Base-by-base conservation (phyloP, 768 basidiomycete species). In the Kwoniella shandongensis region DNA sequence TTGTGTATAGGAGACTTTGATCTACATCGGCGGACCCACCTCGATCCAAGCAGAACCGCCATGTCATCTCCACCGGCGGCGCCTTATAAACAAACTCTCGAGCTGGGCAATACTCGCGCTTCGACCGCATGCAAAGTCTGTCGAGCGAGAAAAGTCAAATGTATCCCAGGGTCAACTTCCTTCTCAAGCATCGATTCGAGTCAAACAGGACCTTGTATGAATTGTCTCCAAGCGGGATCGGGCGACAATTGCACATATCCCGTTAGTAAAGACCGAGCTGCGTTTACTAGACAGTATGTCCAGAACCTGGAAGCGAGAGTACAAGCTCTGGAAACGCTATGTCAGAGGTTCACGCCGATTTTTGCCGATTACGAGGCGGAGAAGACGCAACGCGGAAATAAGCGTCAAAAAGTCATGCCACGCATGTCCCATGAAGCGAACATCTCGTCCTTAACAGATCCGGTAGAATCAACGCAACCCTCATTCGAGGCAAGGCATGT, bases 191-290 rank as follows among this genome's bases (percentile, higher is more conserved):
- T 27, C 7, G 40, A 32, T 7, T 18, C 46, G 8, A 40, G 35
- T 10, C 54, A 42, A 41, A 63, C 62, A 1, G 53, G 62, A 7
- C 41, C 69, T 15, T 73, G 68, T 51, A 62, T 62, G 35, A 66
- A 73, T 42, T 73, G 69, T 54, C 25, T 57, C n/a, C 44, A 48
- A 42, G 63, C 29, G 7, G 61, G 62, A 13, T 17, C 44, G 13
- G 71, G n/a, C n/a, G n/a, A n/a, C n/a, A n/a, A 73, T 49, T 73
- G 71, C 45, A 51, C 51, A 1, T 73, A 70, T 42, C 68, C 69
- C 11, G 66, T 69, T 7, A 68, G 69, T 4, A 55, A 69, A 27
- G 71, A 73, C 39, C 39, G 71, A 45, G 71, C 71, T 23, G 71
- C 71, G 2, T 73, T 68, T 36, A 58, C 53, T 41, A 51, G 71